Conservation (phyloP, 2,329 filamentous ascomycete species). For the Alternaria gaisen region DNA sequence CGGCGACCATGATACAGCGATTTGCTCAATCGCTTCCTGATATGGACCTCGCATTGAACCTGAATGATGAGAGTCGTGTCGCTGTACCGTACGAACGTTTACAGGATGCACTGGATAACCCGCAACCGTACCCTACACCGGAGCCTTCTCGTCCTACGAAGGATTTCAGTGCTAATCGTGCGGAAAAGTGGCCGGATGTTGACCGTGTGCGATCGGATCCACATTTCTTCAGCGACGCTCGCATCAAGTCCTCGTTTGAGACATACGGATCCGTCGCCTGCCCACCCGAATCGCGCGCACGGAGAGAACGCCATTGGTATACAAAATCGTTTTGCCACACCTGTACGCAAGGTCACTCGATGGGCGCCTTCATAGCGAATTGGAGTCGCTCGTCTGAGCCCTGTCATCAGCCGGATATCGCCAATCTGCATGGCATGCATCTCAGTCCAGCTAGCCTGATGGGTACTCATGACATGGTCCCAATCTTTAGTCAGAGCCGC, state of each 20-base stretch:
- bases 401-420: slow-evolving; percentile 80
- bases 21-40: slow-evolving; percentile 65
- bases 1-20: slow-evolving; percentile 60
- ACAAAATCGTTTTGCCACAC: slow-evolving; percentile 69
- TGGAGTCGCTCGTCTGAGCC: slow-evolving; percentile 72
- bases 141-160: slow-evolving; percentile 32
- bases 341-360: slow-evolving; percentile 71
- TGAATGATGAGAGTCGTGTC: slow-evolving; percentile 68
- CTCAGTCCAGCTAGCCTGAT: slow-evolving; percentile 69
- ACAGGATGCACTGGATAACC: slow-evolving; percentile 38
- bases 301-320: slow-evolving; percentile 69
- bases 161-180: slow-evolving; percentile 52
- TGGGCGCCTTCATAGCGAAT: slow-evolving; percentile 71
- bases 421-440: slow-evolving; percentile 77
- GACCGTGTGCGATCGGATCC: slow-evolving; percentile 36
- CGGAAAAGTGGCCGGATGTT: slow-evolving; percentile 48
- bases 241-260: slow-evolving; percentile 52
- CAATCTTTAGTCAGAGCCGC: slow-evolving; percentile 80
- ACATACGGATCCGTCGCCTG: slow-evolving; percentile 63
- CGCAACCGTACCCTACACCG: slow-evolving; percentile 33
- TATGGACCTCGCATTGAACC: slow-evolving; percentile 70
- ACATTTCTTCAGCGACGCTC: slow-evolving; percentile 45
- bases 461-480: slow-evolving; percentile 71
- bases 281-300: slow-evolving; percentile 67
- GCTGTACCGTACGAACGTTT: slow-evolving; percentile 58